Conservation (phyloP, 805 yeast species). For the Barnettozyma wickerhamii region DNA sequence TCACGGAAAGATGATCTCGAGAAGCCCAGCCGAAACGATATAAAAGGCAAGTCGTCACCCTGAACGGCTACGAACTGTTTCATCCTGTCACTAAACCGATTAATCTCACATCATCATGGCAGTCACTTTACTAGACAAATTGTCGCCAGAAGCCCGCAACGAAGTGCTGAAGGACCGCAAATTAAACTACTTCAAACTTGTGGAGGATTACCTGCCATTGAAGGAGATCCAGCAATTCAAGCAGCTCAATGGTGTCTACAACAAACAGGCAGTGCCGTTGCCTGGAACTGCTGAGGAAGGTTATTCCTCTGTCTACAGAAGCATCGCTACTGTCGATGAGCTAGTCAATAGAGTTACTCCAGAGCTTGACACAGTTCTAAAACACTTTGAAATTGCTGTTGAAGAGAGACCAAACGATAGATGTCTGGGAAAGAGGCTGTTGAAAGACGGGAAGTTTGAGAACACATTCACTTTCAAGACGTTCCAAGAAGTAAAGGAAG, state of each 20-base stretch:
- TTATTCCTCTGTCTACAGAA: slow-evolving; percentile 12
- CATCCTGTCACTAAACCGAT: no score
- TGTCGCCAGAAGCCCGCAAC: not conserved
- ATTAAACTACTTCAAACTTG: not conserved
- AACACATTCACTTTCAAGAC: slow-evolving; percentile 38
- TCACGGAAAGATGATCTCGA: no score
- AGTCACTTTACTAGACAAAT: not conserved
- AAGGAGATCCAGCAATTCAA: slow-evolving; percentile 4
- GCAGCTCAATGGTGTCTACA: slow-evolving; percentile 1
- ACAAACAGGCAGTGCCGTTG: slow-evolving; percentile 8
- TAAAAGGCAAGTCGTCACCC: not conserved
- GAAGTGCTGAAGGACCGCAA: slow-evolving; percentile 1
- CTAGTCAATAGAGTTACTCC: slow-evolving; percentile 3
- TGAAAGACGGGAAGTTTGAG: slow-evolving; percentile 33
- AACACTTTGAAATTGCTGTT: slow-evolving; percentile 17
- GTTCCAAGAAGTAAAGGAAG: slow-evolving; percentile 35
- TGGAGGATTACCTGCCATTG: slow-evolving; percentile 4
- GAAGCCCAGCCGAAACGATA: not conserved
- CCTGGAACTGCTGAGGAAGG: slow-evolving; percentile 7
- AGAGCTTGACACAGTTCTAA: slow-evolving; percentile 8
- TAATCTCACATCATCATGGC: not conserved
- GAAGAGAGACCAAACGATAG: slow-evolving; percentile 23
- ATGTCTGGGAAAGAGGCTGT: slow-evolving; percentile 34
- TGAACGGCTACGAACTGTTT: no score
- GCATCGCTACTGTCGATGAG: not conserved